A percentile compares a stretch with the other conserved stretches of the same genome.
These are phyloP conservation scores for Verticillium longisporum DNA, from an alignment of 2,329 filamentous ascomycete species.

Conservation along the genomic window DNA sequence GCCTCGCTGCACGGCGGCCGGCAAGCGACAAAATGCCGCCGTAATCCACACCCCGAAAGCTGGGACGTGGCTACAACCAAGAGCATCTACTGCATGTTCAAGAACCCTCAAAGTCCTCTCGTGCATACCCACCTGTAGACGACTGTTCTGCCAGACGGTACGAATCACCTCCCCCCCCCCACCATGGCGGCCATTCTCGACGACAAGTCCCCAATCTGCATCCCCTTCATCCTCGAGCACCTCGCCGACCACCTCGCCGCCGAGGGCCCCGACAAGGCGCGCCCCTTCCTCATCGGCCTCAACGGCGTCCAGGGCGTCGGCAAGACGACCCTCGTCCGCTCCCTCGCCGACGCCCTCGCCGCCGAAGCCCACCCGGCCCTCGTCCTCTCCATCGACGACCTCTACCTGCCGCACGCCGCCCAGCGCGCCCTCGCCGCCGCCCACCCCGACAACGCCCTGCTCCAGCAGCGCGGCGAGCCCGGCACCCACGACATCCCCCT, in stretches of 20 bases:
- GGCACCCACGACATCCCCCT: slow-evolving; percentile 74
- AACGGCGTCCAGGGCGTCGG: slow-evolving; percentile 90
- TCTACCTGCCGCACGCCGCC: slow-evolving; percentile 70
- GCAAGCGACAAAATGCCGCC: too few relatives aligned
- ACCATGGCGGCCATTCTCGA: slow-evolving; percentile 48
- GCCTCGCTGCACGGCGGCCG: too few relatives aligned
- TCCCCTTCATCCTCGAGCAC: slow-evolving; percentile 66
- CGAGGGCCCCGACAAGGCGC: slow-evolving; percentile 24
- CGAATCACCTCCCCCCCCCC: not conserved
- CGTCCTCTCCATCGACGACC: slow-evolving; percentile 80
- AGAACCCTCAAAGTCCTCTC: too few relatives aligned
- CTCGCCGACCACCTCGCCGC: slow-evolving; percentile 41
- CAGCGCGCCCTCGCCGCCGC: slow-evolving; percentile 58
- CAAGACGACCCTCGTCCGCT: slow-evolving; percentile 78
- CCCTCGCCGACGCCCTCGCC: slow-evolving; percentile 56
- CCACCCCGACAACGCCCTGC: slow-evolving; percentile 65
- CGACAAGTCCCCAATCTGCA: slow-evolving; percentile 71
- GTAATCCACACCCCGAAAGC: too few relatives aligned
- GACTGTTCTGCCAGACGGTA: too few relatives aligned
- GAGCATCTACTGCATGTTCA: too few relatives aligned
- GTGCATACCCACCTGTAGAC: too few relatives aligned
- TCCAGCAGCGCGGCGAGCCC: slow-evolving; percentile 78
- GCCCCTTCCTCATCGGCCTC: slow-evolving; percentile 78
- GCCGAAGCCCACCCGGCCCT: slow-evolving; percentile 54
- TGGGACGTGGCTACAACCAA: too few relatives aligned